Percentiles rank a stretch among this genome's conserved stretches.
These are phyloP conservation scores for Colletotrichum tanaceti DNA, from an alignment of 2,329 filamentous ascomycete genomes.

Conservation along the genomic window DNA sequence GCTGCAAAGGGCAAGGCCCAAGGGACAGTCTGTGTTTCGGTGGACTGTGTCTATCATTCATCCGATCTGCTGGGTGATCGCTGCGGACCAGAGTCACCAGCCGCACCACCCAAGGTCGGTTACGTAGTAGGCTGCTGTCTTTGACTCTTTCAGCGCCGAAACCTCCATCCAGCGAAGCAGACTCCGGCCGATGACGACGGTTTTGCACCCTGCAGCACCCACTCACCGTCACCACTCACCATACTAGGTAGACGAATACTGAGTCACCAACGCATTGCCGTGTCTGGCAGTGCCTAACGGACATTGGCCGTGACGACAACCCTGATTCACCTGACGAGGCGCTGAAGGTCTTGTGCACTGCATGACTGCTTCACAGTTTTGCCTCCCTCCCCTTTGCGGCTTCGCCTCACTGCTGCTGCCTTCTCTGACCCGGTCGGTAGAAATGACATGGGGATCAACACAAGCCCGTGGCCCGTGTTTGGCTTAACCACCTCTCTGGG, in stretches of 20 bases:
- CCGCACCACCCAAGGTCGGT: neutral
- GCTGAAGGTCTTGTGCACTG: neutral
- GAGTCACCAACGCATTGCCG: constrained; percentile 14
- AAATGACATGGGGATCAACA: constrained; percentile 28
- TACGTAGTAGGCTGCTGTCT: neutral
- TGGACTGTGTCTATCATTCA: constrained; percentile 38
- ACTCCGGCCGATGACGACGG: constrained; percentile 35
- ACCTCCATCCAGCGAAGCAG: constrained; percentile 10
- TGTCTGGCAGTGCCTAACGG: constrained; percentile 6
- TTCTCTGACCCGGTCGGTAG: neutral
- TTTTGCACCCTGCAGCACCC: constrained; percentile 25
- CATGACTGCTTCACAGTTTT: constrained; percentile 9
- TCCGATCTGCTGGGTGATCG: constrained; percentile 40
- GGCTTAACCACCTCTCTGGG: constrained; percentile 9
- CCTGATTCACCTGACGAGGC: constrained; percentile 7
- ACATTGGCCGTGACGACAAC: constrained; percentile 20
- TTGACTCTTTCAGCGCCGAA: constrained; percentile 4
- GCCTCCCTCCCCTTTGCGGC: constrained; percentile 9
- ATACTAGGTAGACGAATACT: neutral
- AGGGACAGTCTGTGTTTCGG: constrained; percentile 35
- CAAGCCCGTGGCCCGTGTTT: neutral
- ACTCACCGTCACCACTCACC: constrained; percentile 23
- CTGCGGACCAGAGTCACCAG: constrained; percentile 22
- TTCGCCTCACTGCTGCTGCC: constrained; percentile 16
- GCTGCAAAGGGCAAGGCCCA: constrained; percentile 34